Percentiles rank a stretch among this genome's conserved stretches.
These are phyloP conservation scores for Penicillium silybi DNA, from an alignment of 495 filamentous ascomycete genomes.

Conservation along the genomic window DNA sequence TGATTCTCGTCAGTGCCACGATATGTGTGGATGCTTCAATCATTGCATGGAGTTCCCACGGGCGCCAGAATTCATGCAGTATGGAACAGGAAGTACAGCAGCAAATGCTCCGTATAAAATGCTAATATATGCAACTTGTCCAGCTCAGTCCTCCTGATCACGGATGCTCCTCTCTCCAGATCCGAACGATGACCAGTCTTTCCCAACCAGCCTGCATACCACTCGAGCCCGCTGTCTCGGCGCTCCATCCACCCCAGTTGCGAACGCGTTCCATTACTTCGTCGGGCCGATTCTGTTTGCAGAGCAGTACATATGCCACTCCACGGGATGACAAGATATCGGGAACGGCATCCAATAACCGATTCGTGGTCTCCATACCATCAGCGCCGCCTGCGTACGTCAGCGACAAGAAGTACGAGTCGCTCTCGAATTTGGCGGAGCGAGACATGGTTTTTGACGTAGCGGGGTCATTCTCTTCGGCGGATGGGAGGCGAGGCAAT, in stretches of 20 bases:
- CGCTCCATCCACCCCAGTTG: constrained; percentile 61
- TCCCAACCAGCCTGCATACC: constrained; percentile 91
- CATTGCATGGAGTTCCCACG: too few relatives aligned
- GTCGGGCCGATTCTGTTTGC: constrained; percentile 78
- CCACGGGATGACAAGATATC: constrained; percentile 59
- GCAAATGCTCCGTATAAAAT: neutral
- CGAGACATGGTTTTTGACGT: constrained; percentile 17
- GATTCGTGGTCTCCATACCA: constrained; percentile 89
- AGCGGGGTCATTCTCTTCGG: constrained; percentile 20
- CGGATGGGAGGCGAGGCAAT: constrained; percentile 51
- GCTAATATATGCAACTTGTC: neutral
- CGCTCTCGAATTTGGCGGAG: constrained; percentile 54
- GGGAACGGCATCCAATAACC: constrained; percentile 65
- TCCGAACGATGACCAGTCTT: constrained; percentile 74
- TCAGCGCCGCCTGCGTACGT: constrained; percentile 84
- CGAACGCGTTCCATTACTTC: constrained; percentile 65
- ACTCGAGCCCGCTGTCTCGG: constrained; percentile 75
- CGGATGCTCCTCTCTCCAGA: constrained; percentile 51
- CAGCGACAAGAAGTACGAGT: constrained; percentile 77
- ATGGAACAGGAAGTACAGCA: neutral
- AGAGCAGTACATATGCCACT: constrained; percentile 85
- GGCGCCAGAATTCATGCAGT: neutral
- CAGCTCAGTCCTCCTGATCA: neutral
- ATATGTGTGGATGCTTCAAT: too few relatives aligned
- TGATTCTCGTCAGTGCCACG: too few relatives aligned